A percentile compares a stretch with the other conserved stretches of the same genome.
These are phyloP conservation scores for Pseudomonodictys pantanalensis DNA, from an alignment of 495 filamentous ascomycete genomes.

Conservation along the genomic window DNA sequence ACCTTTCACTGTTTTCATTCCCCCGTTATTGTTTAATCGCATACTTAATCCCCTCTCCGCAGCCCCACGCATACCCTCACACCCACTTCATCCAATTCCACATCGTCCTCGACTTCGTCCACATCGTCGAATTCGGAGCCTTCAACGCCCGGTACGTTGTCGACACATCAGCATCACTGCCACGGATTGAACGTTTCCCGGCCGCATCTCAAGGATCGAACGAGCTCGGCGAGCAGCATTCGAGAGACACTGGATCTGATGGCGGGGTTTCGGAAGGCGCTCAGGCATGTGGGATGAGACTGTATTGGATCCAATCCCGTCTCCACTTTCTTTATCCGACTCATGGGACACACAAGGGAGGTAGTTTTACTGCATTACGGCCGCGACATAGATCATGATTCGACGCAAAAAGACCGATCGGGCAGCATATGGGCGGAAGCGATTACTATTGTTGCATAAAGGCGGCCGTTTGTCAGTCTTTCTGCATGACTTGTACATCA, in stretches of 20 bases:
- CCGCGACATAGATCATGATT: too few species aligned
- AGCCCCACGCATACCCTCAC: background rate
- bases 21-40: background rate
- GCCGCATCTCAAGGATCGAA: background rate
- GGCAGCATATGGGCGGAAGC: too few species aligned
- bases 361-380: too few species aligned
- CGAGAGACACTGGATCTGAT: background rate
- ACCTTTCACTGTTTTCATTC: background rate
- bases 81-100: background rate
- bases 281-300: background rate
- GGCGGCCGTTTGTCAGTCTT: too few species aligned
- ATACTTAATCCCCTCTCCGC: constrained; percentile 8
- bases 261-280: constrained; percentile 3
- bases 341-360: too few species aligned
- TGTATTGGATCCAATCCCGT: background rate
- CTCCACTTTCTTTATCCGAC: background rate
- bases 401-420: too few species aligned
- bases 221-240: background rate
- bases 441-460: too few species aligned
- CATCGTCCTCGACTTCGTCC: constrained; percentile 2
- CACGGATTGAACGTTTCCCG: background rate
- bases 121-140: background rate
- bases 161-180: background rate
- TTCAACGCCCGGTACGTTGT: background rate
- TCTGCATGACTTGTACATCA: too few species aligned